Percentiles rank a stretch among this genome's conserved stretches.
Conservation (phyloP, 2,329 filamentous ascomycete species). For the Fusarium zealandicum region DNA sequence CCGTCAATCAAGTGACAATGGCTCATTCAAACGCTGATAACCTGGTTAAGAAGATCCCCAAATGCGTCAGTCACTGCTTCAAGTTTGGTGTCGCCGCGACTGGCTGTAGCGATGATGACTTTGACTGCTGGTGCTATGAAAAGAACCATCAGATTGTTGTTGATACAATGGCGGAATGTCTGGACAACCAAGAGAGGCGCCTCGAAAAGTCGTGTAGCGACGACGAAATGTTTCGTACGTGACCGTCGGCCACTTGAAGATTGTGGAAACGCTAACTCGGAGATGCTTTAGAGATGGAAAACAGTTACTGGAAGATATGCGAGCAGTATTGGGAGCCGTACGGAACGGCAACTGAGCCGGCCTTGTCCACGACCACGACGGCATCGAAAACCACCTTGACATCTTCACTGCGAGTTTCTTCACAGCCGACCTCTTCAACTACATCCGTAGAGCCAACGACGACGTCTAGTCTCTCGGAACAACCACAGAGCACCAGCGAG, state of each 20-base stretch:
- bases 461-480: neutral
- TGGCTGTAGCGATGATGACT: conserved; percentile 32
- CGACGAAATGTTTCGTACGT: conserved; percentile 36
- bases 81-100: conserved; percentile 35
- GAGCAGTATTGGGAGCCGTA: conserved; percentile 39
- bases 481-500: conserved; percentile 6
- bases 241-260: fast-evolving
- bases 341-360: conserved; percentile 36
- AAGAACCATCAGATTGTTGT: conserved; percentile 37
- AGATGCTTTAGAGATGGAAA: conserved; percentile 31
- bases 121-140: conserved; percentile 39
- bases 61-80: conserved; percentile 34
- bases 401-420: neutral
- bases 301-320: conserved; percentile 41
- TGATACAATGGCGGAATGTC: conserved; percentile 34
- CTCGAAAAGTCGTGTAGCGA: conserved; percentile 28
- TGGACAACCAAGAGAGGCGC: conserved; percentile 27
- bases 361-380: conserved; percentile 15
- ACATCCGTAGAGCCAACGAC: neutral
- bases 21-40: conserved; percentile 32
- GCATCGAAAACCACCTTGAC: conserved; percentile 1
- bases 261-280: neutral
- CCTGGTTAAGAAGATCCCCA: conserved; percentile 29
- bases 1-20: conserved; percentile 12
- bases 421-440: conserved; percentile 1